These are phyloP conservation scores for Amanita inopinata DNA, from an alignment of 768 basidiomycete genomes.

Conservation along the genomic window DNA sequence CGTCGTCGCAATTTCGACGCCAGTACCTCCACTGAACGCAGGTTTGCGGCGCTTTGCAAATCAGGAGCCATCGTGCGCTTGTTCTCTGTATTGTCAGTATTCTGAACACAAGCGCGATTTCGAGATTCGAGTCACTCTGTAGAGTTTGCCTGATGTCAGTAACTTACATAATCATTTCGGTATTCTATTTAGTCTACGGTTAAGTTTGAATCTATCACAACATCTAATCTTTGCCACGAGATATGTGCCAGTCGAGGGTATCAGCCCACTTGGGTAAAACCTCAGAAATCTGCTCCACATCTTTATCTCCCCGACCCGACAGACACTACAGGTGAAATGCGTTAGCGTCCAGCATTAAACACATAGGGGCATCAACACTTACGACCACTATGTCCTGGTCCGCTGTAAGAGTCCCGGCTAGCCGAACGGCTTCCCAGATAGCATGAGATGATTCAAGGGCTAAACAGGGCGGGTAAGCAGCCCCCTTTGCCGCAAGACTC, in stretches of 20 bases:
- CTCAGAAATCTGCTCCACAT: slow-evolving; percentile 94
- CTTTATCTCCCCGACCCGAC: slow-evolving; percentile 95
- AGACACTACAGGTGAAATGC: slow-evolving; percentile 49
- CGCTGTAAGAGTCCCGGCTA: slow-evolving; percentile 78
- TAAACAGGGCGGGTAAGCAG: slow-evolving; percentile 17
- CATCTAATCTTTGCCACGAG: slow-evolving; percentile 18
- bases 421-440: slow-evolving; percentile 81
- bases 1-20: slow-evolving; percentile 63
- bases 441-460: slow-evolving; percentile 95
- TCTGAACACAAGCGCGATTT: not conserved
- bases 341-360: slow-evolving; percentile 4
- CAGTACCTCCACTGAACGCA: slow-evolving; percentile 57
- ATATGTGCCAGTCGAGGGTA: slow-evolving; percentile 85
- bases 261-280: slow-evolving; percentile 95
- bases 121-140: slow-evolving; percentile 4
- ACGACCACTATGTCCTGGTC: slow-evolving; percentile 88
- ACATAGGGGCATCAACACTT: slow-evolving; percentile 23
- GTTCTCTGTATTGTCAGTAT: not conserved
- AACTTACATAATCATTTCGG: too few species aligned
- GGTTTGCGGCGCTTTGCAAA: slow-evolving; percentile 25
- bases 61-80: slow-evolving; percentile 1
- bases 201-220: not conserved
- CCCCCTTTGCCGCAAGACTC: slow-evolving; percentile 5
- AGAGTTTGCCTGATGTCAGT: not conserved
- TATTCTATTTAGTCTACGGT: too few species aligned